Base-by-base conservation (phyloP, 441 rosid genomes). In the Mallotus japonicus region DNA sequence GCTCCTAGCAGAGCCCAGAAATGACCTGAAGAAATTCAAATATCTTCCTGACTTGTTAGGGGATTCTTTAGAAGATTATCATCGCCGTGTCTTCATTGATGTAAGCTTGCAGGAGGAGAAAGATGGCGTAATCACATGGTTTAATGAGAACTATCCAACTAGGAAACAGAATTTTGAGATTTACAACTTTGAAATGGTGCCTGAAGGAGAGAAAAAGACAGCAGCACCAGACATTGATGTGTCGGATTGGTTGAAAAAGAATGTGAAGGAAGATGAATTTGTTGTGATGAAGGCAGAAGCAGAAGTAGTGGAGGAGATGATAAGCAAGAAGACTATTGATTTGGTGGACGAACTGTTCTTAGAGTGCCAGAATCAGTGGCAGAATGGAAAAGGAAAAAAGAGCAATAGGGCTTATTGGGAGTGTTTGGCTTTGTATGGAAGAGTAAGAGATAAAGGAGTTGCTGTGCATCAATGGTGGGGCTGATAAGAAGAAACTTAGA, bases 31-130 rank as follows among this genome's bases (percentile, higher is more conserved):
- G 58, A 75, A 62, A 19, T 75, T 78, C 73, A 80, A 77, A 8
- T 80, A 74, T 68, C 83, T 85, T 56, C 87, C 87, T 0, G 84
- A 85, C 66, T 62, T 80, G 63, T 72, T 76, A 40, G 77, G 76
- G 8, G 87, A 82, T 68, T 66, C 83, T 8, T 77, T 85, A 5
- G 81, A 75, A 47, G 76, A 73, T 6, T 82, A 82, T 20, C 62
- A 69, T 1, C 77, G 79, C 17, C 73, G 83, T 56, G 73, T 78
- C 47, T 80, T 82, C 67, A 57, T 84, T n/a, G 47, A 79, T 12
- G 76, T 74, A 6, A 78, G 78, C 61, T 56, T 20, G 10, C 11
- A n/a, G 0, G 72, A 80, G 72, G 78, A 78, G 14, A 58, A 61
- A 28, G 58, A 55, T 6, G 60, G 46, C 6, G 47, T 56, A 8